Evolutionary conservation across 164 flowering plant genomes (phyloP).

Genomic region (Liquidambar formosana): DNA sequence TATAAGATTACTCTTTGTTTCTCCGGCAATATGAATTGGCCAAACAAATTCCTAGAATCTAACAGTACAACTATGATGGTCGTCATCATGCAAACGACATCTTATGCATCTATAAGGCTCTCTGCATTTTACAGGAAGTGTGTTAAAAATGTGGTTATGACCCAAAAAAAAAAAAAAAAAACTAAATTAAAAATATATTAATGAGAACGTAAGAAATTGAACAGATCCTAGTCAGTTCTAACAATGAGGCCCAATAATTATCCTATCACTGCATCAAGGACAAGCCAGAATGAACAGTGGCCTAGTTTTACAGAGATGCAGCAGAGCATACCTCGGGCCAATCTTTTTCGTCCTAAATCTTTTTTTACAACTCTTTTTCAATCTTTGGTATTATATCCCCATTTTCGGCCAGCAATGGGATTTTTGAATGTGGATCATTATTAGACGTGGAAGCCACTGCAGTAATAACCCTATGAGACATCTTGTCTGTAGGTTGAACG

Average conservation of each 20-base stretch:
- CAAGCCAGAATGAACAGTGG: conserved; percentile 12
- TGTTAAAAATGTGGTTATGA: conserved; percentile 8
- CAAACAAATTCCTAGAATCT: conserved; percentile 1
- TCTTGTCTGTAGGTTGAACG: conserved; percentile 25
- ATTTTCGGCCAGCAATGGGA: conserved; percentile 35
- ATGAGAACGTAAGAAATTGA: conserved; percentile 13
- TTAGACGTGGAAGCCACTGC: conserved; percentile 25
- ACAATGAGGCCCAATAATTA: conserved; percentile 19
- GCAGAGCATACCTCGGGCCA: conserved; percentile 24
- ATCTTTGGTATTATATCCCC: conserved; percentile 39
- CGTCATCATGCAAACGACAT: no score
- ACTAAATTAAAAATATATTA: conserved; percentile 11
- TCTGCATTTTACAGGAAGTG: conserved; percentile 12
- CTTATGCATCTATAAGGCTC: conserved; percentile 13
- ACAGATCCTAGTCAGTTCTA: conserved; percentile 21
- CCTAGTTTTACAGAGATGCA: conserved; percentile 25
- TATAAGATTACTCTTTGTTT: conserved; percentile 8
- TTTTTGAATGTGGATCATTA: conserved; percentile 27
- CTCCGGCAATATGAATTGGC: background rate
- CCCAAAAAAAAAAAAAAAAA: conserved; percentile 12
- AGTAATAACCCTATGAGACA: conserved; percentile 27
- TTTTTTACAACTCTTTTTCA: conserved; percentile 38
- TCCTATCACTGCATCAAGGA: conserved; percentile 14
- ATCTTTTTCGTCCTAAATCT: conserved; percentile 8
- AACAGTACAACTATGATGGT: conserved; percentile 4